Evolutionary conservation across 495 filamentous ascomycete genomes (phyloP), one percentile per base, ranked within the genome.

Genomic region (Paragyromitra xinjiangensis): DNA sequence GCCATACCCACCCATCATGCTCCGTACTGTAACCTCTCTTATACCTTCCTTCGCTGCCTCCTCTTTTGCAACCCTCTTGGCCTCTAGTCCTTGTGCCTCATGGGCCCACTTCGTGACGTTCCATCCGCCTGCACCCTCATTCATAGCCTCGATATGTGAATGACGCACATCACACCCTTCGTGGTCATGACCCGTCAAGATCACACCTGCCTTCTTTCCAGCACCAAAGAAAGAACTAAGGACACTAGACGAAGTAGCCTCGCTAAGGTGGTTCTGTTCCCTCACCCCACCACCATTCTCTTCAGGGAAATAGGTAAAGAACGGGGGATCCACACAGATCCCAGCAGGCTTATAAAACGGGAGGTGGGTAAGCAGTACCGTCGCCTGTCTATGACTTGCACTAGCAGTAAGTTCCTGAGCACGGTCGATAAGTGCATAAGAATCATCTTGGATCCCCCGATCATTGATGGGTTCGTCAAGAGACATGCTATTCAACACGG

Each of bases 1-100:
- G 22, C 89, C 90, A 81, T 90, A 98, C 34, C 92, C 92, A 29
- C 95, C 95, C 95, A 99, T 99, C 95, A 99, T 98, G 78, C 93
- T 97, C n/a, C 93, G 88, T 5, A 98, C 91, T 0, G 95, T 99
- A 65, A 98, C 89, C 84, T 98, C 95, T 2, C 94, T 85, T n/a
- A 97, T 86, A 0, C 88, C 89, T 0, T 88, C 88, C 50, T 78
- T 66, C 40, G 58, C 74, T 0, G 73, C 72, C 2, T 80, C 80
- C 5, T 73, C 71, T 12, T 64, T 75, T 0, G 85, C 85, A 44
- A 85, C 62, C 16, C 79, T 69, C 65, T 80, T 70, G 14, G 65
- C 50, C 50, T 80, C 78, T 11, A 77, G 6, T 9, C 77, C 61
- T 26, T 45, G 66, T 0, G 56, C 16, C 6, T 48, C 40, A 40